A percentile compares a stretch with the other conserved stretches of the same genome.
Evolutionary conservation across 331 rosid species (phyloP).

Genomic region (Acacia pycnantha): DNA sequence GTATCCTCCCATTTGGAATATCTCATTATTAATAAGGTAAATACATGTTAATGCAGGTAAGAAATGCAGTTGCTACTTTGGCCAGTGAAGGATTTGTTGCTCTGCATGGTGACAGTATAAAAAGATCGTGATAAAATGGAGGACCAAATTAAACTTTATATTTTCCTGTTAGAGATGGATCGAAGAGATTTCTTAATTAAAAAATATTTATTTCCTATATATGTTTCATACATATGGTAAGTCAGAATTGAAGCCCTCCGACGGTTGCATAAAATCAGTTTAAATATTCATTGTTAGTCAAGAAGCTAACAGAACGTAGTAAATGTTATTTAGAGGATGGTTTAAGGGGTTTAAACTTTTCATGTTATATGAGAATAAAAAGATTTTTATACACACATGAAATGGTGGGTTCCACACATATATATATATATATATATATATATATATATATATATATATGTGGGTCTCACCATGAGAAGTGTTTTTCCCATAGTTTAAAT

Average conservation of each 20-base stretch:
- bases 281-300: neutral
- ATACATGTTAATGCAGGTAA: slow-evolving; percentile 55
- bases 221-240: neutral
- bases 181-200: no score
- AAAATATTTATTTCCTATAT: no score
- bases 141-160: neutral
- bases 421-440: no score
- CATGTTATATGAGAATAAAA: no score
- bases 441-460: no score
- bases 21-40: slow-evolving; percentile 25
- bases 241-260: neutral
- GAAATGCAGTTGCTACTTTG: slow-evolving; percentile 62
- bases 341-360: no score
- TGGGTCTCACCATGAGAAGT: no score
- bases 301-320: neutral
- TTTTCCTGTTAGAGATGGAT: no score
- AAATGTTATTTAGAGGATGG: neutral
- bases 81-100: slow-evolving; percentile 79
- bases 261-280: neutral
- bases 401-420: no score
- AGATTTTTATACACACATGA: no score
- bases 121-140: slow-evolving; percentile 49
- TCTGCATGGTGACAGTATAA: slow-evolving; percentile 71
- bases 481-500: neutral
- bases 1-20: neutral